These are phyloP conservation scores for Agrostemma githago DNA, from an alignment of 148 eudicot genomes.

Conservation along the genomic window DNA sequence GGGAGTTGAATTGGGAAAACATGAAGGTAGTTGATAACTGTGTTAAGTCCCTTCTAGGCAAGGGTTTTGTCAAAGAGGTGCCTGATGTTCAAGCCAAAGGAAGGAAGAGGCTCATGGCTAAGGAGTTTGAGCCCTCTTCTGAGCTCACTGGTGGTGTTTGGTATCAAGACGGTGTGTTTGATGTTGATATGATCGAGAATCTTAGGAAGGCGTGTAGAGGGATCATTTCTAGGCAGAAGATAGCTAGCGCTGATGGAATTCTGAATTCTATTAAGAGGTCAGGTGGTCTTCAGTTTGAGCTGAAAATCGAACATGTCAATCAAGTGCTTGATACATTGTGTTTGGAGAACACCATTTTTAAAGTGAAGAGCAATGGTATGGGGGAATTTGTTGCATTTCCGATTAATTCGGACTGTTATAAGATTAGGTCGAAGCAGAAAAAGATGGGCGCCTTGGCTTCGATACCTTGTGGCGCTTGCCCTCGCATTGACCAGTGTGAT, in stretches of 20 bases:
- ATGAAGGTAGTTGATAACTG: constrained; percentile 28
- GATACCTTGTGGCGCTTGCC: constrained; percentile 73
- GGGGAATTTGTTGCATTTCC: constrained; percentile 58
- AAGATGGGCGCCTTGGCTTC: constrained; percentile 46
- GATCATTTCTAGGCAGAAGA: constrained; percentile 25
- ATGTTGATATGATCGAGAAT: constrained; percentile 29
- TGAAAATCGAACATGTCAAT: constrained; percentile 35
- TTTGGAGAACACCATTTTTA: constrained; percentile 46
- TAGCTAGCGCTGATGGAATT: constrained; percentile 45
- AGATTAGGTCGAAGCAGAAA: constrained; percentile 15
- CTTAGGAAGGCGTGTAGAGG: constrained; percentile 27
- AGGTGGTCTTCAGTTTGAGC: constrained; percentile 1
- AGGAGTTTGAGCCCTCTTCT: constrained; percentile 58
- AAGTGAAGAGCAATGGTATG: constrained; percentile 60
- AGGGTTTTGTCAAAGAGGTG: constrained; percentile 53
- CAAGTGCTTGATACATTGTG: constrained; percentile 52
- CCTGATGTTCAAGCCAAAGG: constrained; percentile 44
- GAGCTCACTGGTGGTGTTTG: constrained; percentile 69
- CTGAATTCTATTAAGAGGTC: constrained; percentile 23
- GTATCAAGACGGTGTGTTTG: constrained; percentile 58
- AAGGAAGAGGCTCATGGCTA: constrained; percentile 50
- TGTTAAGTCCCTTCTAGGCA: constrained; percentile 35
- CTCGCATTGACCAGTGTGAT: constrained; percentile 48
- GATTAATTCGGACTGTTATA: constrained; percentile 46
- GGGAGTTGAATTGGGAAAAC: constrained; percentile 28